Evolutionary conservation across 73 alveolate species (phyloP).

Genomic region (Paramecium bursaria): DNA sequence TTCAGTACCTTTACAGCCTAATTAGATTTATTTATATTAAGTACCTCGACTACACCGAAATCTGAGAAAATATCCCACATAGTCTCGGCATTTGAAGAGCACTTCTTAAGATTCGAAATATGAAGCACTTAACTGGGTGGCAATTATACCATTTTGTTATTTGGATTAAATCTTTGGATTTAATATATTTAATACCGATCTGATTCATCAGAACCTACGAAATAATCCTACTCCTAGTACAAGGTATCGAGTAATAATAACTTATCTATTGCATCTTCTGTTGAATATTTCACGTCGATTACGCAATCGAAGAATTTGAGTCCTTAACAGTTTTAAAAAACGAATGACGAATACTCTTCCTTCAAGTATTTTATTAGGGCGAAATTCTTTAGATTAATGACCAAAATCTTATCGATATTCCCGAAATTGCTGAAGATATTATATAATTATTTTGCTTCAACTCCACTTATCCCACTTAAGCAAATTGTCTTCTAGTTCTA

Average conservation of each 20-base stretch:
- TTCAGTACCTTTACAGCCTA: constrained; percentile 52
- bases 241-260: constrained; percentile 3
- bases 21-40: not conserved
- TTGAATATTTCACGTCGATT: not conserved
- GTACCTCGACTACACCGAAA: constrained; percentile 34
- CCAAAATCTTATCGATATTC: constrained; percentile 29
- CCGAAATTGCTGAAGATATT: constrained; percentile 60
- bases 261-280: constrained; percentile 52
- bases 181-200: constrained; percentile 29
- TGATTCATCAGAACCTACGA: constrained; percentile 20
- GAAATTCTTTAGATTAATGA: constrained; percentile 40
- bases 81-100: constrained; percentile 56
- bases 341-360: constrained; percentile 49
- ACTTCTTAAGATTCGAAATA: constrained; percentile 55
- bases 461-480: constrained; percentile 9
- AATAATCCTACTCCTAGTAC: constrained; percentile 3
- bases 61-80: constrained; percentile 64
- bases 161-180: constrained; percentile 57
- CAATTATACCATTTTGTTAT: constrained; percentile 36
- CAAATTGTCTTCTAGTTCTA: constrained; percentile 32
- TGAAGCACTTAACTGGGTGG: constrained; percentile 63
- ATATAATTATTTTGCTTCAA: constrained; percentile 44
- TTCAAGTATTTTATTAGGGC: constrained; percentile 36
- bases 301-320: constrained; percentile 3
- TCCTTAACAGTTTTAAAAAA: constrained; percentile 37